Evolutionary conservation across 768 basidiomycete species (phyloP), one percentile per base, ranked within the genome.

Genomic region (Tricholoma flavovirens): DNA sequence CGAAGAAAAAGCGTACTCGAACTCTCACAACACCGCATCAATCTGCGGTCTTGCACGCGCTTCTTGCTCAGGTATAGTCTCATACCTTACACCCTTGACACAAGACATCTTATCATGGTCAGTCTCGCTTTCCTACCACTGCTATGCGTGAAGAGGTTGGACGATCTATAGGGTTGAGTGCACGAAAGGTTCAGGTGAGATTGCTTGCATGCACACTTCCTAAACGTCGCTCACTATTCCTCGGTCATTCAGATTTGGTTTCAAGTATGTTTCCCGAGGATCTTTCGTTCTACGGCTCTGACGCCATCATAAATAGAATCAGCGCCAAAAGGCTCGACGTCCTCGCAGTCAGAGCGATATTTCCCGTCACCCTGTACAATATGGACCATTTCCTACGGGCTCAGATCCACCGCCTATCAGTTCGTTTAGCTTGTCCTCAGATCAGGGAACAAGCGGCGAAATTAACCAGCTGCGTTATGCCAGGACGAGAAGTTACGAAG

Each of bases 101-200:
- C 36, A 36, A 48, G 51, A 48, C 35, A 32, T 49, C 45, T 57
- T 40, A 55, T 60, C 61, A 6, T 36, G 49, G 54, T 15, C 53
- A 94, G 91, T 93, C 92, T 51, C 87, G 89, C 35, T 93, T 94
- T 70, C 91, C 91, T 4, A 88, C 90, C 2, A 93, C 91, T 2
- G 84, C 88, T 9, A 84, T 88, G 81, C 83, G 91, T 50, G 92
- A 93, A 71, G 88, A 92, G 60, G 90, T 93, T 24, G 91, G 92
- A 7, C 83, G 87, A 21, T 78, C 87, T 33, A 93, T 93, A 61
- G 91, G 90, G n/a, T 73, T 94, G 66, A 92, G 90, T 67, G 90
- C 90, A 48, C 82, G 91, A 38, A 91, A 93, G 75, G 91, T 94
- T 2, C 91, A 94, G 83, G 90, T 88, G 63, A 66, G 86, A 57